Evolutionary conservation across 805 yeast species (phyloP), one percentile per base, ranked within the genome.

Genomic region (Wickerhamiella kazuoi): DNA sequence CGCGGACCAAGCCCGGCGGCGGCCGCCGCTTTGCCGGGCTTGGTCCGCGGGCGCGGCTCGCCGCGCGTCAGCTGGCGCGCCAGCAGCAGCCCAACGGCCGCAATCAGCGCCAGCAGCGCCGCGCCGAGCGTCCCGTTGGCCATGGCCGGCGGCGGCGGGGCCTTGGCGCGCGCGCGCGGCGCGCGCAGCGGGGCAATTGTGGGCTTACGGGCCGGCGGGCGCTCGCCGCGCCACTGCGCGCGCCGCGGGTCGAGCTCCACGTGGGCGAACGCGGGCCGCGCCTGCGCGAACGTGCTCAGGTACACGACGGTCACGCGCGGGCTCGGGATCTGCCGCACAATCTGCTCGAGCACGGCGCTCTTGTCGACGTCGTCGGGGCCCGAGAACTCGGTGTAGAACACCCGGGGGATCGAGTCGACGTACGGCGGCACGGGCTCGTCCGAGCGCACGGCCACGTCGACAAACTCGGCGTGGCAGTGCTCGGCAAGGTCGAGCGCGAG

Each of bases 241-340:
- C 57, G 50, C 38, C 47, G 41, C n/a, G 56, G 54, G 35, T 50
- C 55, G 17, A 46, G 42, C 40, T 50, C 48, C 9, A 56, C 38
- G 19, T 54, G 45, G 11, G 50, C 45, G 39, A 53, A 46, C 4
- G 43, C 44, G 39, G 51, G 51, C 41, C 35, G 42, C 37, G 40
- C 39, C 43, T 34, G 55, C 45, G 14, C 40, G 30, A 43, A 44
- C 7, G 49, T 32, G 18, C 76, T 64, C 0, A 84, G 72, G 42
- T 74, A 62, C 2, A 82, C 54, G 2, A 84, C 58, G 2, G 83
- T 63, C 40, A 67, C 68, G 43, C 71, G 69, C 0, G 94, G 94
- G 0, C 86, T 66, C 1, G 95, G 94, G 11, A 79, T 55, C 40
- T 71, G 72, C 29, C 79, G 68, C n/a, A 79, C 44, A 3, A 79